Evolutionary conservation across 441 rosid genomes (phyloP), one percentile per base, ranked within the genome.

Genomic region (Breynia disticha): DNA sequence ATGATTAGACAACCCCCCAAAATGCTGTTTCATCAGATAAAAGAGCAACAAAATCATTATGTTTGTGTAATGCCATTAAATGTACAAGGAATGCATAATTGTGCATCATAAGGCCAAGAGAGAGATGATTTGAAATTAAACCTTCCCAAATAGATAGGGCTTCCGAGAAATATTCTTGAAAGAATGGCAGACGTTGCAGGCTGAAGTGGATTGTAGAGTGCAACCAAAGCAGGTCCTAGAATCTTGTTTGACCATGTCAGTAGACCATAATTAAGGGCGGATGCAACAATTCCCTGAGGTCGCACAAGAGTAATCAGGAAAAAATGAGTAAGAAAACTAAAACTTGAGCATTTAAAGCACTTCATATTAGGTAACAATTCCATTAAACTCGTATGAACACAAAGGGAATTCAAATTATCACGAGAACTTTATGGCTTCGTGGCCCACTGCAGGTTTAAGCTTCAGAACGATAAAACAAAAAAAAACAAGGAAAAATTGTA

Each of bases 201-300:
- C 71, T 93, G 99, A 62, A 93, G 96, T 57, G 99, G 99, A 68
- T 80, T 78, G 79, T 93, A 93, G 37, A 93, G 91, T 63, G 98
- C 84, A 62, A 93, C 98, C 79, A 93, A 72, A 55, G 98, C 73
- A 54, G 98, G 98, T 28, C 97, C 98, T 65, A 93, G 64, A 48
- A 86, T 86, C 78, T 93, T 93, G 68, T 93, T 93, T 52, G 88
- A 93, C 98, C 98, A 93, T 16, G 98, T 89, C 54, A 93, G 51
- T 17, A 93, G 76, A 54, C 90, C 95, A 72, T 78, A 93, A 72
- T 83, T 89, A 43, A 93, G 61, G 19, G 98, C 97, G 62, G 98
- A 89, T 35, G 95, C 95, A 54, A 84, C 68, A 64, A 74, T 65
- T 63, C 98, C 96, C 97, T 88, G 76, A 50, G 21, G 50, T 64